phyloP scores from a whole-genome alignment of 129 eudicot genomes.

The Apium graveolens region DNA sequence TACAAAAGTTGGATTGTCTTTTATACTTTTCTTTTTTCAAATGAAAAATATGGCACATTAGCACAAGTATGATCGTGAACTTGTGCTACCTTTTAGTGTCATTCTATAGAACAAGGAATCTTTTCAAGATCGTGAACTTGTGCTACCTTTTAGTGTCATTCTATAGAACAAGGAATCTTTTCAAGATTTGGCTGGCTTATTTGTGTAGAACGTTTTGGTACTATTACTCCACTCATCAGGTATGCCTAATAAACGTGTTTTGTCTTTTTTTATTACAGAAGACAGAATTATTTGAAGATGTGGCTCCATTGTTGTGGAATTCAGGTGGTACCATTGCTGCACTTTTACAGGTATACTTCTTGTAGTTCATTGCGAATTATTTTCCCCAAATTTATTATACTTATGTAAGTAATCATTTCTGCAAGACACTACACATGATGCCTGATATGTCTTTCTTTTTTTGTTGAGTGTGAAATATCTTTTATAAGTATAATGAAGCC shows the following conservation, averaged over 20 bases:
- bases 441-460: neutral
- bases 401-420: neutral
- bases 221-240: slow-evolving; percentile 35
- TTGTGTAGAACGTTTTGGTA: slow-evolving; percentile 29
- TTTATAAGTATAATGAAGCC: neutral
- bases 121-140: slow-evolving; percentile 31
- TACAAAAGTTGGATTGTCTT: neutral
- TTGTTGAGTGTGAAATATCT: neutral
- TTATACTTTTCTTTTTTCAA: neutral
- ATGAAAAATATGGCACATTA: neutral
- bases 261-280: slow-evolving; percentile 38
- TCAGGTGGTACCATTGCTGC: slow-evolving; percentile 82
- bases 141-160: slow-evolving; percentile 20
- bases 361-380: neutral
- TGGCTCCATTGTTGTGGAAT: slow-evolving; percentile 84
- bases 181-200: slow-evolving; percentile 26
- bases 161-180: slow-evolving; percentile 29
- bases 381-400: neutral
- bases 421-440: neutral
- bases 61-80: slow-evolving; percentile 13
- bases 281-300: slow-evolving; percentile 75
- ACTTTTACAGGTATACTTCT: slow-evolving; percentile 51
- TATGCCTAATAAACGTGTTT: slow-evolving; percentile 17
- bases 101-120: slow-evolving; percentile 27
- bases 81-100: slow-evolving; percentile 11